Evolutionary conservation across 2,329 filamentous ascomycete genomes (phyloP), one percentile per base, ranked within the genome.

Genomic region (Aureobasidium leucospermi): DNA sequence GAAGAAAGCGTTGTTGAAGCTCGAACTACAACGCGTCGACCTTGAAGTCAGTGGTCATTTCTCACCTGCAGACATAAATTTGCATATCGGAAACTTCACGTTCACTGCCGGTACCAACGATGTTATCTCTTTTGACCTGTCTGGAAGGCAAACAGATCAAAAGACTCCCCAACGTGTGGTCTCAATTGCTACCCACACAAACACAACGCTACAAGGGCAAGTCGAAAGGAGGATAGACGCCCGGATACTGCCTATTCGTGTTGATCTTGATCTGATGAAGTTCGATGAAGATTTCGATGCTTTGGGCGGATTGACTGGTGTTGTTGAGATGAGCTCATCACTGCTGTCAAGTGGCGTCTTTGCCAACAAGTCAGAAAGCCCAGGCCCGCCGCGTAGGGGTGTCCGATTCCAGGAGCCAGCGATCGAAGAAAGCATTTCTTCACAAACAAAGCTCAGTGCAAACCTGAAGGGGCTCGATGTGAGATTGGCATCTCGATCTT

Each of bases 291-390:
- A 89, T 0, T 85, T 97, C 61, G 84, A 85, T 59, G 90, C 89
- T 80, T 92, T 96, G 73, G 94, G 94, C 38, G 94, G 94, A 0
- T 77, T 99, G 45, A 96, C 92, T 71, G 90, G 91, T 64, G 87
- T 99, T 56, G 77, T 99, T 45, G 95, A 94, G 67, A 83, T 96
- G 70, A 89, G 91, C 63, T 88, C 83, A 61, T 96, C 93, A 0
- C 88, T 96, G 63, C 84, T 87, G 10, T 91, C 89, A 0, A 1
- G 67, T 64, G 70, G 75, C 68, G 69, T 65, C 58, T 45, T 70
- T 72, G 11, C 63, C 71, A 19, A 71, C 69, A 31, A 66, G 70
- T 13, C 67, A 39, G 65, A 61, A 16, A 68, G 51, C 57, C 62
- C 46, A 68, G 65, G 63, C 67, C 73, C 62, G 67, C 62, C 75